These are phyloP conservation scores for Podaxis sp. DNA, from an alignment of 768 basidiomycete genomes.

Conservation along the genomic window DNA sequence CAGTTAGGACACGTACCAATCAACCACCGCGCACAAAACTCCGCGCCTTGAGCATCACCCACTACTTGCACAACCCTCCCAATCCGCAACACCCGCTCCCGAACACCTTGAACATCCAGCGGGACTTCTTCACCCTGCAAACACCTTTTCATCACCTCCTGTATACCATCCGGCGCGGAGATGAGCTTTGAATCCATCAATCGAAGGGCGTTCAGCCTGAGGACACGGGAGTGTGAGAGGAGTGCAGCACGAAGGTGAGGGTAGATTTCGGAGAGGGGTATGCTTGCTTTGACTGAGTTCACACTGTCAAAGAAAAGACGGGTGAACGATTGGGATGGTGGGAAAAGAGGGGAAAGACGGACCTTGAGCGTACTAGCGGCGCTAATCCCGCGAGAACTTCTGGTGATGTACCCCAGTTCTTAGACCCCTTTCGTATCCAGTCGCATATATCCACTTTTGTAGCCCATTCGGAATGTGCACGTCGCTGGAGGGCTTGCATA, in stretches of 20 bases:
- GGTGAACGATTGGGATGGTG: not conserved
- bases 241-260: slow-evolving; percentile 50
- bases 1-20: slow-evolving; percentile 46
- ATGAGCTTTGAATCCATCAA: slow-evolving; percentile 58
- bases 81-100: slow-evolving; percentile 82
- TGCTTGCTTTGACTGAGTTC: not conserved
- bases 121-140: slow-evolving; percentile 80
- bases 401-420: slow-evolving; percentile 59
- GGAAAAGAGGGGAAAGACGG: slow-evolving; percentile 13
- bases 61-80: slow-evolving; percentile 66
- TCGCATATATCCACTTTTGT: slow-evolving; percentile 40
- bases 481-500: slow-evolving; percentile 48
- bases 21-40: slow-evolving; percentile 70
- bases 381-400: slow-evolving; percentile 55
- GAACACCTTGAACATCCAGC: slow-evolving; percentile 73
- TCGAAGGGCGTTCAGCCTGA: slow-evolving; percentile 64
- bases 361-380: slow-evolving; percentile 47
- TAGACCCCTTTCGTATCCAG: slow-evolving; percentile 47
- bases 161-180: slow-evolving; percentile 36
- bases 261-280: slow-evolving; percentile 52
- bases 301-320: not conserved
- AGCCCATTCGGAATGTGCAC: slow-evolving; percentile 44
- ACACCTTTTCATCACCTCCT: slow-evolving; percentile 62
- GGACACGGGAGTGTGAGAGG: slow-evolving; percentile 66
- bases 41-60: slow-evolving; percentile 55